A percentile compares a stretch with the other conserved stretches of the same genome.
Conservation (phyloP, 495 filamentous ascomycete species). For the Aspergillus incahuasiensis region DNA sequence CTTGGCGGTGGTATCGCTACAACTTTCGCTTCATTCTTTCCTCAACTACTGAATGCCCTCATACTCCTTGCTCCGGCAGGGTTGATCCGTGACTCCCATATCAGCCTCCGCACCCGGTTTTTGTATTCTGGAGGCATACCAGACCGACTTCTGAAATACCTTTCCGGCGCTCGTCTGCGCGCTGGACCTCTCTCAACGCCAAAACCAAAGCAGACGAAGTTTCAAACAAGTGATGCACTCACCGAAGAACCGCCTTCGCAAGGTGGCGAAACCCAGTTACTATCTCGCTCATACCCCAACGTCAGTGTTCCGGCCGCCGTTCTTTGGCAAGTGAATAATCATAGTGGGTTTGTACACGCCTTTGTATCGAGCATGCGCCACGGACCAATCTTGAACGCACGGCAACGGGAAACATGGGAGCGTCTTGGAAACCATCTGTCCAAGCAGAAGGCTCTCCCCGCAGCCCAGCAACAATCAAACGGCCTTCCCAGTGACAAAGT, state of each 20-base stretch:
- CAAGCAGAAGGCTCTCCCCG: conserved; percentile 30
- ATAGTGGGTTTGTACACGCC: conserved; percentile 51
- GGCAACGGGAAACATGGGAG: conserved; percentile 50
- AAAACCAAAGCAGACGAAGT: conserved; percentile 30
- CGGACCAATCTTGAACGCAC: conserved; percentile 49
- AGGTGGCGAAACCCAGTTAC: conserved; percentile 33
- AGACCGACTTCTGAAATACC: conserved; percentile 45
- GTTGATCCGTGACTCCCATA: conserved; percentile 60
- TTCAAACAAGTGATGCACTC: conserved; percentile 33
- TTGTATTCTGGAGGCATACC: conserved; percentile 60
- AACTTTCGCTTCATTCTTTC: conserved; percentile 69
- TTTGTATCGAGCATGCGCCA: conserved; percentile 56
- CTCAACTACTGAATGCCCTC: conserved; percentile 58
- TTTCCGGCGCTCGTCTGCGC: conserved; percentile 53
- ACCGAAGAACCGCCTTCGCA: conserved; percentile 34
- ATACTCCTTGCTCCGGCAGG: conserved; percentile 74
- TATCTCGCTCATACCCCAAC: conserved; percentile 43
- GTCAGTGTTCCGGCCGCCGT: conserved; percentile 44
- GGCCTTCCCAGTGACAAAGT: conserved; percentile 47
- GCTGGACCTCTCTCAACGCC: conserved; percentile 36
- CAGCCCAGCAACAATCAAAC: conserved; percentile 15
- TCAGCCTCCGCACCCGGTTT: conserved; percentile 53
- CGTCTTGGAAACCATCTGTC: conserved; percentile 49
- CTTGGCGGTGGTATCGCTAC: conserved; percentile 76
- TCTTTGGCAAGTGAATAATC: conserved; percentile 53